A percentile compares a stretch with the other conserved stretches of the same genome.
phyloP scores from a whole-genome alignment of 163 green algal species.

The Scenedesmus sp. region DNA sequence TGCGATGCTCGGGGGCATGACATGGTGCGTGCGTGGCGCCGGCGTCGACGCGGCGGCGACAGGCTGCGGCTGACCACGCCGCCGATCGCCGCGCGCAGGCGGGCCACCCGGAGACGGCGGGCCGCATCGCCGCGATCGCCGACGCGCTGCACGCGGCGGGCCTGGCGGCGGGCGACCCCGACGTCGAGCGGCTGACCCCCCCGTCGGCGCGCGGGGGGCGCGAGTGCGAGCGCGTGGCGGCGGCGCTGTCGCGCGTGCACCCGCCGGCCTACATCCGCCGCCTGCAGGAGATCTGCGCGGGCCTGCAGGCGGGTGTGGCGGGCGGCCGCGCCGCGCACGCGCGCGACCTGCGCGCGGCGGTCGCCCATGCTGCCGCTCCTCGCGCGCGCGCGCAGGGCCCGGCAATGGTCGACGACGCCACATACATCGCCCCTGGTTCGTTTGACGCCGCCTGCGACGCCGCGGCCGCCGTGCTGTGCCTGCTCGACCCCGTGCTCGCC shows the following conservation, averaged over 20 bases:
- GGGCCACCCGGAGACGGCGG: conserved; percentile 5
- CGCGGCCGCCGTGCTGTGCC: conserved; percentile 21
- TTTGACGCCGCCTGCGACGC: conserved; percentile 62
- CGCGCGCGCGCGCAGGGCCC: conserved; percentile 42
- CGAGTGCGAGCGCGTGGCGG: not conserved
- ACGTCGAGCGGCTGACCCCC: not conserved
- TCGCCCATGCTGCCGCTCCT: not conserved
- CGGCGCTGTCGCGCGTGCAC: conserved; percentile 24
- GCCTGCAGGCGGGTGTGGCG: conserved; percentile 28
- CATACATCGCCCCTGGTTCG: conserved; percentile 71
- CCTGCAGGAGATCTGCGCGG: conserved; percentile 14
- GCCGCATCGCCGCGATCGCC: not conserved
- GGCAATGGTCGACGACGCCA: conserved; percentile 65
- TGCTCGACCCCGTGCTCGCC: not conserved
- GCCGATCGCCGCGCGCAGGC: too few species aligned
- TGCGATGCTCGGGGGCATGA: conserved; percentile 17
- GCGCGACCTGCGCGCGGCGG: not conserved
- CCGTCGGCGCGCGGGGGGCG: not conserved
- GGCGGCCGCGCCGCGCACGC: too few species aligned
- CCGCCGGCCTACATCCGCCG: conserved; percentile 19
- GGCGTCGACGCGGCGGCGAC: too few species aligned
- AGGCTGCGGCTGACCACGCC: too few species aligned
- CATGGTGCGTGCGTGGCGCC: too few species aligned
- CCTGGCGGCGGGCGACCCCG: too few species aligned
- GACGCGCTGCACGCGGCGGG: not conserved